Evolutionary conservation across 768 basidiomycete species (phyloP).

Genomic region (Leccinum incarnatum): DNA sequence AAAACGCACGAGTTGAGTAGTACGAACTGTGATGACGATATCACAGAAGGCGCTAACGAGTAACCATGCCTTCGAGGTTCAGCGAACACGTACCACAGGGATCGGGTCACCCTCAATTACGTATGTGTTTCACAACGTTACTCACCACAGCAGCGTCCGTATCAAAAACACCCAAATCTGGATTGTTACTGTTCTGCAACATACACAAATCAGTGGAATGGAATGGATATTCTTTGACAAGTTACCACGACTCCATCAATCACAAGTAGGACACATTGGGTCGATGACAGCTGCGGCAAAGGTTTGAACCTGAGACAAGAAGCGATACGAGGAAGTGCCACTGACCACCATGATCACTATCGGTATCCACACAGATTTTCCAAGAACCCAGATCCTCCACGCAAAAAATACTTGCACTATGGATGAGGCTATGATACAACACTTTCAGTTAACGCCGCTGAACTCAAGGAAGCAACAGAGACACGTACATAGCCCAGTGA

Average conservation of each 20-base stretch:
- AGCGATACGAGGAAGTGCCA: neutral
- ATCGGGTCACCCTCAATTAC: neutral
- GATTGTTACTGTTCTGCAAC: neutral
- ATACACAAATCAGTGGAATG: neutral
- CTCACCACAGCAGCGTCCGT: conserved; percentile 5
- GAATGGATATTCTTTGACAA: neutral
- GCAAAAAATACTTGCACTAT: conserved; percentile 8
- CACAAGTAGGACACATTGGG: conserved; percentile 3
- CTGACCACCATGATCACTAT: conserved; percentile 2
- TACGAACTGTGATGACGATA: conserved; percentile 10
- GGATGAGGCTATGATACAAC: conserved; percentile 1
- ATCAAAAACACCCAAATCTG: conserved; percentile 5
- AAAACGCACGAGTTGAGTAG: conserved; percentile 7
- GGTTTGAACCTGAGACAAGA: neutral
- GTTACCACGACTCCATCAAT: conserved; percentile 3
- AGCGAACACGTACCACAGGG: neutral
- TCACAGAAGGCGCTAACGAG: conserved; percentile 12
- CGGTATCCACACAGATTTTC: conserved; percentile 5
- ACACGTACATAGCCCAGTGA: conserved; percentile 8
- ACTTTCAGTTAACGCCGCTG: neutral
- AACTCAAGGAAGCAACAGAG: neutral
- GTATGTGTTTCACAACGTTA: neutral
- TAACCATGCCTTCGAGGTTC: conserved; percentile 8
- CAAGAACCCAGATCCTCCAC: conserved; percentile 10
- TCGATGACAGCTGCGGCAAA: neutral